A percentile compares a stretch with the other conserved stretches of the same genome.
These are phyloP conservation scores for Kwoniella europaea DNA, from an alignment of 768 basidiomycete genomes.

Conservation along the genomic window DNA sequence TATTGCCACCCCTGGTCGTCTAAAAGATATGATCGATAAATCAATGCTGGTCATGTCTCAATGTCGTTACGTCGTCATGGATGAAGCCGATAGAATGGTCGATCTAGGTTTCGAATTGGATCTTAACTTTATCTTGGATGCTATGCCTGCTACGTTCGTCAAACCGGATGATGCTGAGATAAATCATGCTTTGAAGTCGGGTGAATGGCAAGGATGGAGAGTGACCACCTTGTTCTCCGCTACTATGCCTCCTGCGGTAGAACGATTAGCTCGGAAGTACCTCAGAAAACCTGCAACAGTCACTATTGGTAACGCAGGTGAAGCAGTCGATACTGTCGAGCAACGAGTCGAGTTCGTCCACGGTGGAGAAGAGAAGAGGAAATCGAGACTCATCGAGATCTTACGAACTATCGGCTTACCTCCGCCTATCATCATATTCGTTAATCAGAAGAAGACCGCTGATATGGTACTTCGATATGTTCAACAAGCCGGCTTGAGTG, in stretches of 20 bases:
- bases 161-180: slow-evolving; percentile 78
- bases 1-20: slow-evolving; percentile 96
- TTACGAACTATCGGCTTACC: slow-evolving; percentile 81
- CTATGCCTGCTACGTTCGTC: slow-evolving; percentile 84
- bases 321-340: slow-evolving; percentile 97
- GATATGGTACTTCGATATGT: slow-evolving; percentile 97
- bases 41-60: slow-evolving; percentile 94
- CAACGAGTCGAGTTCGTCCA: slow-evolving; percentile 90
- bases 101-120: slow-evolving; percentile 95
- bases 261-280: slow-evolving; percentile 83
- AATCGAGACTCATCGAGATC: slow-evolving; percentile 84
- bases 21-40: slow-evolving; percentile 96
- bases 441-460: slow-evolving; percentile 99
- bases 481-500: slow-evolving; percentile 81
- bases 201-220: slow-evolving; percentile 59
- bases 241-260: slow-evolving; percentile 62
- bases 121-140: slow-evolving; percentile 90
- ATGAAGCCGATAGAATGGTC: slow-evolving; percentile 99
- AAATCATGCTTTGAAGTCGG: slow-evolving; percentile 70
- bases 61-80: slow-evolving; percentile 99
- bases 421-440: slow-evolving; percentile 96
- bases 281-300: slow-evolving; percentile 89
- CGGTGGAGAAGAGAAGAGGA: slow-evolving; percentile 98
- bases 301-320: slow-evolving; percentile 96
- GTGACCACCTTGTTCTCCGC: slow-evolving; percentile 94